phyloP scores from a whole-genome alignment of 139 green algal genomes.

The Chlorella sp. region DNA sequence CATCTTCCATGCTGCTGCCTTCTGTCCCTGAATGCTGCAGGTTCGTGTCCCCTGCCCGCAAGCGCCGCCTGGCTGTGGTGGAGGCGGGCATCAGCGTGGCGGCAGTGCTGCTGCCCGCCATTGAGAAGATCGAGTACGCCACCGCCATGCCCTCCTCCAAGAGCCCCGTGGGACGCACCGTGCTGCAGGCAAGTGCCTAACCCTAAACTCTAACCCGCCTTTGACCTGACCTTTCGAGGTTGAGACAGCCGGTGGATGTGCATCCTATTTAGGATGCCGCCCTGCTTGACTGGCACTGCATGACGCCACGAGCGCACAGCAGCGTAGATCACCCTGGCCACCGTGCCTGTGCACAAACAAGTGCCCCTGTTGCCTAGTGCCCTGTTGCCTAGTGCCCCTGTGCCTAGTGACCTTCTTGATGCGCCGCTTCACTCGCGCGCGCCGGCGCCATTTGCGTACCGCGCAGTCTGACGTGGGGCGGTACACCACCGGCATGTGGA shows the following conservation, averaged over 20 bases:
- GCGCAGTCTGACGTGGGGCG: conserved; percentile 42
- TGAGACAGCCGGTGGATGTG: no score
- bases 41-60: conserved; percentile 40
- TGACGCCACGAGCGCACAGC: no score
- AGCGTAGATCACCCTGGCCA: no score
- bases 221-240: no score
- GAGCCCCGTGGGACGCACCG: conserved; percentile 70
- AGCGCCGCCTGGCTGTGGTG: conserved; percentile 51
- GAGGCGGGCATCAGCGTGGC: conserved; percentile 69
- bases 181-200: conserved; percentile 67
- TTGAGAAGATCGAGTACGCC: conserved; percentile 72
- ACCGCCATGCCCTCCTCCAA: conserved; percentile 71
- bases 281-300: no score
- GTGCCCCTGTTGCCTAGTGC: background rate
- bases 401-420: no score
- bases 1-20: no score
- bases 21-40: conserved; percentile 1
- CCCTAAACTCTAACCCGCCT: no score
- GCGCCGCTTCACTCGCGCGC: no score
- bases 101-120: conserved; percentile 74
- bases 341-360: background rate
- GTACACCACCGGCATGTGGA: conserved; percentile 50
- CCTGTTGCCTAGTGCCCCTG: background rate
- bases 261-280: no score
- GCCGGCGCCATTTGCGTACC: no score